phyloP scores from a whole-genome alignment of 352 stramenopile genomes.

The Albugo candida region DNA sequence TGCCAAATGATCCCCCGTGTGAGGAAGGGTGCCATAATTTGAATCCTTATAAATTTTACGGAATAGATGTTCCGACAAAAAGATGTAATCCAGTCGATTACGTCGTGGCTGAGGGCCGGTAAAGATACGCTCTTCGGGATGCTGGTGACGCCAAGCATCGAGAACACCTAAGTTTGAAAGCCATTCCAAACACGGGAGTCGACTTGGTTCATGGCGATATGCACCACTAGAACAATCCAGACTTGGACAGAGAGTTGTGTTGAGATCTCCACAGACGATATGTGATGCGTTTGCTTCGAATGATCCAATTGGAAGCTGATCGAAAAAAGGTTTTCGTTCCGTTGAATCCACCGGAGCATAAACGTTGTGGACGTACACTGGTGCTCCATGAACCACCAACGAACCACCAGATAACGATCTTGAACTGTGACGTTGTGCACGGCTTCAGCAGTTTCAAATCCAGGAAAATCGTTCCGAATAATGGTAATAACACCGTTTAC shows the following conservation, averaged over 20 bases:
- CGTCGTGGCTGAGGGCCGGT: slow-evolving; percentile 1
- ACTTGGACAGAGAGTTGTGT: slow-evolving; percentile 1
- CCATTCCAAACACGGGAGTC: slow-evolving; percentile 4
- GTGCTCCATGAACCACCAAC: too few relatives aligned
- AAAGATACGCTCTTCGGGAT: slow-evolving; percentile 1
- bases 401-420: too few relatives aligned
- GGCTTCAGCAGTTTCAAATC: too few relatives aligned
- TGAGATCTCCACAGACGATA: slow-evolving; percentile 10
- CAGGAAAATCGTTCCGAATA: too few relatives aligned
- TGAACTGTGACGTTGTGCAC: too few relatives aligned
- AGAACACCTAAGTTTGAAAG: slow-evolving; percentile 3
- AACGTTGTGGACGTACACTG: too few relatives aligned
- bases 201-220: neutral
- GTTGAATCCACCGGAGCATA: too few relatives aligned
- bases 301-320: too few relatives aligned
- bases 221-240: neutral
- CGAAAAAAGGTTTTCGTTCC: too few relatives aligned
- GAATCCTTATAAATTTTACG: neutral
- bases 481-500: too few relatives aligned
- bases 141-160: slow-evolving; percentile 7
- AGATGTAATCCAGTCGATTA: slow-evolving; percentile 13
- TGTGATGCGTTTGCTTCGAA: neutral
- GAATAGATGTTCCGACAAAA: neutral
- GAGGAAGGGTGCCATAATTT: neutral
- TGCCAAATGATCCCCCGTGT: neutral